A percentile compares a stretch with the other conserved stretches of the same genome.
phyloP scores from a whole-genome alignment of 2,329 filamentous ascomycete species.

The Verticillium dahliae region DNA sequence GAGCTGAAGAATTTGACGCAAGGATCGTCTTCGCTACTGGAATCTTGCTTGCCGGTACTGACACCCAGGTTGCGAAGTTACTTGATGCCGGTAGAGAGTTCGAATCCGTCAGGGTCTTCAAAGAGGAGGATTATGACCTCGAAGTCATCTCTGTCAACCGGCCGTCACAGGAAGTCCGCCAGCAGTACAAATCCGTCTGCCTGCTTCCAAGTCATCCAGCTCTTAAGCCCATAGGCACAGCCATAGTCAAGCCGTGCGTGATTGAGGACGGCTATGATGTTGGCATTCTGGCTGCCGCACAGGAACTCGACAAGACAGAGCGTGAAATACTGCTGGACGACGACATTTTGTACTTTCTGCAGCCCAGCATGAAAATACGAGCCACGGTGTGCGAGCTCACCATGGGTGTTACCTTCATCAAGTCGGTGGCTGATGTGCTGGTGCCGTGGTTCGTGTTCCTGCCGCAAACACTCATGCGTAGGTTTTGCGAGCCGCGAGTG shows the following conservation, averaged over 20 bases:
- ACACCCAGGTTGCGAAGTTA: background rate
- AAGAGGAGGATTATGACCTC: constrained; percentile 48
- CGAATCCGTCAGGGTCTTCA: constrained; percentile 30
- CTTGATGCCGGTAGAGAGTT: constrained; percentile 9
- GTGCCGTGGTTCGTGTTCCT: constrained; percentile 60
- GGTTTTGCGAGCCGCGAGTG: constrained; percentile 52
- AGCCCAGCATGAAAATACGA: constrained; percentile 58
- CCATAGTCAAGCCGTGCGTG: constrained; percentile 33
- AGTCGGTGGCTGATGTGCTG: constrained; percentile 45
- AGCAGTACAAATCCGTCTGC: constrained; percentile 36
- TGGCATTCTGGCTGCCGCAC: constrained; percentile 1
- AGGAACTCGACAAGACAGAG: background rate
- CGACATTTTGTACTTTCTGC: constrained; percentile 41
- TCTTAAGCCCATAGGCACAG: constrained; percentile 36
- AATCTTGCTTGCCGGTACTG: constrained; percentile 28
- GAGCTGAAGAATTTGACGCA: constrained; percentile 33
- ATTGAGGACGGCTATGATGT: constrained; percentile 43
- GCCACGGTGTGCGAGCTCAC: constrained; percentile 49
- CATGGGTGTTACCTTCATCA: constrained; percentile 61
- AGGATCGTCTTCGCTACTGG: constrained; percentile 35
- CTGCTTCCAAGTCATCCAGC: constrained; percentile 23
- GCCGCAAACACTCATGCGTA: constrained; percentile 61
- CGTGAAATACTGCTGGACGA: constrained; percentile 63
- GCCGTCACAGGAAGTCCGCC: constrained; percentile 31
- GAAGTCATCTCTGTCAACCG: constrained; percentile 50